Evolutionary conservation across 1,284 basidiomycete genomes (phyloP), one percentile per base, ranked within the genome.

Genomic region (Cerrena zonata): DNA sequence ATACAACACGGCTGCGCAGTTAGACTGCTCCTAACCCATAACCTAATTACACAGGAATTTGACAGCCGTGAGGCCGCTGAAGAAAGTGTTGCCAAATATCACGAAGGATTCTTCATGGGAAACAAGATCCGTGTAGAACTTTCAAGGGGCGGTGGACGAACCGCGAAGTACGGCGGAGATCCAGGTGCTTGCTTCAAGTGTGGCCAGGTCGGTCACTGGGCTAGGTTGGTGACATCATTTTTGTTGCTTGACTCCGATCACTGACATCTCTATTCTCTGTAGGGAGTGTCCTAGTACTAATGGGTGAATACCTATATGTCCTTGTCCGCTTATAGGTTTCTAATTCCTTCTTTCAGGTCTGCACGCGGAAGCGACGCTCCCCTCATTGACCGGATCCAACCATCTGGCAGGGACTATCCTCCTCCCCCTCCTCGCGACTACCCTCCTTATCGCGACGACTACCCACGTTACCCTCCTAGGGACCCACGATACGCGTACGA

Each of bases 101-200:
- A 91, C 58, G 88, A 91, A 71, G 89, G 89, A 2, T 84, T 75
- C 54, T 91, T 91, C 64, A 89, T 91, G 86, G 89, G 89, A 39
- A 90, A 89, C 66, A 89, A 89, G 71, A 90, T 91, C 52, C 82
- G 85, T 15, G 89, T 91, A 12, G 89, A 91, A 64, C 67, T 86
- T 15, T 91, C 89, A 40, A 86, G 84, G 66, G 87, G 88, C 18
- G 88, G 89, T 49, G 84, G 86, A 21, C 76, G 86, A 55, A 83
- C 83, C n/a, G 82, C 84, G 10, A 89, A 88, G 62, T 85, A 82
- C 55, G 70, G 76, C 22, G 82, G 83, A 22, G 89, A 90, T 52
- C 86, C 89, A 24, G 87, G 88, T 10, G 85, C 88, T 47, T 91
- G 89, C 63, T 91, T 91, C 70, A 89, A 81, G 58, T 91, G 89